A percentile compares a stretch with the other conserved stretches of the same genome.
Evolutionary conservation across 768 basidiomycete species (phyloP).

Genomic region (Pisolithus albus): DNA sequence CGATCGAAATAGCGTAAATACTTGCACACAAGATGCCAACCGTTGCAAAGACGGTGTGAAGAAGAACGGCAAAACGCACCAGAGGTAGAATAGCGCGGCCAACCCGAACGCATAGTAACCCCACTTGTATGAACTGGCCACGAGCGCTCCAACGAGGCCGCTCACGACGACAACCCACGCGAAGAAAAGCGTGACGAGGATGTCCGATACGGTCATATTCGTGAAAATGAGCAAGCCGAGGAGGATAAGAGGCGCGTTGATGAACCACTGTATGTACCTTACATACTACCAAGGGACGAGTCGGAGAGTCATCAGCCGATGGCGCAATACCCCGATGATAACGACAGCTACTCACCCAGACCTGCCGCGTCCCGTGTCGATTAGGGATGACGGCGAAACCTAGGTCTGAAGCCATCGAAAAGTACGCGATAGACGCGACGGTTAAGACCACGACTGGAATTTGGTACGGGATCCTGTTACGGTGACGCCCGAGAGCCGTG

Average conservation of each 20-base stretch:
- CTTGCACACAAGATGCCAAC: background rate
- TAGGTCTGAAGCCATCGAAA: conserved; percentile 51
- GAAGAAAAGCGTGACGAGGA: conserved; percentile 34
- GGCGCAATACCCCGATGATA: background rate
- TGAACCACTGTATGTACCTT: conserved; percentile 51
- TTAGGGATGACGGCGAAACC: conserved; percentile 39
- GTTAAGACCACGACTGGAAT: conserved; percentile 41
- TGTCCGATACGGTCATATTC: conserved; percentile 41
- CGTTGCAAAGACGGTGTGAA: background rate
- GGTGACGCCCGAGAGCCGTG: conserved; percentile 31
- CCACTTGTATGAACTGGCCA: conserved; percentile 48
- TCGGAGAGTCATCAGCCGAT: background rate
- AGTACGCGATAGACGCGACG: conserved; percentile 41
- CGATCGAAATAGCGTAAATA: background rate
- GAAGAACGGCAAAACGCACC: conserved; percentile 31
- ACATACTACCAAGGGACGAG: conserved; percentile 32
- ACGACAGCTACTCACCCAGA: conserved; percentile 33
- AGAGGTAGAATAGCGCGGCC: conserved; percentile 42
- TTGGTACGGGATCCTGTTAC: conserved; percentile 45
- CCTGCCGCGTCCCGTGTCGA: conserved; percentile 28
- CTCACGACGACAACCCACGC: conserved; percentile 39
- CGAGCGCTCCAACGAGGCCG: conserved; percentile 46
- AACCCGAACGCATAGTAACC: conserved; percentile 43
- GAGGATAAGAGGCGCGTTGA: conserved; percentile 48
- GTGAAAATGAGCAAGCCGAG: conserved; percentile 41